Evolutionary conservation across 2,329 filamentous ascomycete genomes (phyloP).

Genomic region (Lachnellula hyalina): DNA sequence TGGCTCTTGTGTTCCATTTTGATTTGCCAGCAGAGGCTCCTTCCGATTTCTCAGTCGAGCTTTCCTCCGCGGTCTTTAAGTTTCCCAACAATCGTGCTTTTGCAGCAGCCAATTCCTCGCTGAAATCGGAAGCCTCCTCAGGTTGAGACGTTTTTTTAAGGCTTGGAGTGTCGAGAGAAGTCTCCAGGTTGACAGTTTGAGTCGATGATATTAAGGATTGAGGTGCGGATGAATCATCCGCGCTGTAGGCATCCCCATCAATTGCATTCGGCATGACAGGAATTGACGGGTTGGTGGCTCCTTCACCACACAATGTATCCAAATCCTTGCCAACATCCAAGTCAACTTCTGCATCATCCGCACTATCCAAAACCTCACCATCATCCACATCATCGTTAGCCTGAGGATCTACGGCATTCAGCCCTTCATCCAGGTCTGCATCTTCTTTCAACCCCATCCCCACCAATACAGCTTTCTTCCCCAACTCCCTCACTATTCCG

Average conservation of each 20-base stretch:
- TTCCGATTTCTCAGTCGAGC: background rate
- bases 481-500: constrained; percentile 70
- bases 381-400: constrained; percentile 32
- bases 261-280: background rate
- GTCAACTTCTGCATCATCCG: constrained; percentile 15
- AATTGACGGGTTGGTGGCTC: background rate
- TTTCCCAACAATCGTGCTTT: constrained; percentile 37
- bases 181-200: background rate
- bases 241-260: too few species aligned
- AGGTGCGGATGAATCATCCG: background rate
- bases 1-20: constrained; percentile 47
- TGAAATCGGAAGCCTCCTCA: background rate
- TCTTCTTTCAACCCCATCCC: constrained; percentile 31
- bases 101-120: constrained; percentile 30
- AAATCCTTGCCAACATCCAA: constrained; percentile 1
- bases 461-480: constrained; percentile 63
- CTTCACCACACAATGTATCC: background rate
- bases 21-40: background rate
- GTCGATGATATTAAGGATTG: background rate
- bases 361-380: constrained; percentile 12
- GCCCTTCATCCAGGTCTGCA: constrained; percentile 35
- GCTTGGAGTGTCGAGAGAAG: background rate
- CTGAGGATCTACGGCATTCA: constrained; percentile 43
- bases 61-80: background rate
- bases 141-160: background rate